phyloP scores from a whole-genome alignment of 2,329 filamentous ascomycete genomes.

The Diplodia corticola region DNA sequence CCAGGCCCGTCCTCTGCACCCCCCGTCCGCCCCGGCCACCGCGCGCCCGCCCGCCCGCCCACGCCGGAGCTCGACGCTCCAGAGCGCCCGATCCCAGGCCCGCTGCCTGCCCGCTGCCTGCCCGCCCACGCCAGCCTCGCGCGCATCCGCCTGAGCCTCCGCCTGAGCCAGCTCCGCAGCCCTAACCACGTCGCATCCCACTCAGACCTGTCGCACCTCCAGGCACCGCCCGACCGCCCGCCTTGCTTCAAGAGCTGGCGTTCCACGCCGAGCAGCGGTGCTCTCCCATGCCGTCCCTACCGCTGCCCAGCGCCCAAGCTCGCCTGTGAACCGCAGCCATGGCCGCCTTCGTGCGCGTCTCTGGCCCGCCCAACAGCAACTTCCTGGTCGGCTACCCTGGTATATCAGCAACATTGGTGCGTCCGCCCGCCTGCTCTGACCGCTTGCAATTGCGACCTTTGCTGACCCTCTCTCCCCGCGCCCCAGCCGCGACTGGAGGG shows the following conservation, averaged over 20 bases:
- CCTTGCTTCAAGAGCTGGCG: slow-evolving; percentile 16
- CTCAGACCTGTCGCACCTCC: background rate
- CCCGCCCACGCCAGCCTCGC: slow-evolving; percentile 17
- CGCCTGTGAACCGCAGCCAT: slow-evolving; percentile 30
- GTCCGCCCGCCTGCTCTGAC: slow-evolving; percentile 42
- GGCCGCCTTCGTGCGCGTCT: slow-evolving; percentile 89
- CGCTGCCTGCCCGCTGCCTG: background rate
- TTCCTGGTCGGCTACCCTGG: slow-evolving; percentile 97
- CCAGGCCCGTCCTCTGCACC: background rate
- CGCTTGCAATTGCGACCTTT: slow-evolving; percentile 15
- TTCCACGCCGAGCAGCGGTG: slow-evolving; percentile 16
- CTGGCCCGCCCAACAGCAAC: slow-evolving; percentile 93
- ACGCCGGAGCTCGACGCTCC: slow-evolving; percentile 8
- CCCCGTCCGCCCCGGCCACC: background rate
- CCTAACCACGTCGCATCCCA: slow-evolving; percentile 10
- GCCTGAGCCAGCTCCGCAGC: background rate
- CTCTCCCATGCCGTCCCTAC: slow-evolving; percentile 24
- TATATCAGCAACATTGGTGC: slow-evolving; percentile 93
- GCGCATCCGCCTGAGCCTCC: background rate
- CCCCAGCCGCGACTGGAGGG: slow-evolving; percentile 90
- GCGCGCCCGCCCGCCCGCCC: background rate
- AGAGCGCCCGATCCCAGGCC: background rate
- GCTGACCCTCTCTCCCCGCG: slow-evolving; percentile 4
- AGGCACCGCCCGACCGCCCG: background rate
- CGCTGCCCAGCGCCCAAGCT: slow-evolving; percentile 23